phyloP scores from a whole-genome alignment of 306 rosid genomes.

The Abrus precatorius region DNA sequence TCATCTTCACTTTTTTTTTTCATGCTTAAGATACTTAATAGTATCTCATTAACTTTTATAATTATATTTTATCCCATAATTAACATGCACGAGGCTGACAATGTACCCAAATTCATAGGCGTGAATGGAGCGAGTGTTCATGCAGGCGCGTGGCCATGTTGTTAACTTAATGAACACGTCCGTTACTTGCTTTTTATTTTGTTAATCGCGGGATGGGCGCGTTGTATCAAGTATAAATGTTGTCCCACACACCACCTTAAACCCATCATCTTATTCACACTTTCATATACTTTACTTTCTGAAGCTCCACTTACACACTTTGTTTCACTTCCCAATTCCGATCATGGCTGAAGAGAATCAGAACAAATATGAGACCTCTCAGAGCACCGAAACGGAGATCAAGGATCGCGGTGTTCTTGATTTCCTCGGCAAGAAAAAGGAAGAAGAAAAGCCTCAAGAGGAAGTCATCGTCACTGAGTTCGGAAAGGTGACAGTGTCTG shows the following conservation, averaged over 20 bases:
- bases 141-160: slow-evolving; percentile 23
- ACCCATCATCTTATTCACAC: slow-evolving; percentile 19
- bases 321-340: background rate
- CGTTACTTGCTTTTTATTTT: slow-evolving; percentile 4
- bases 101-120: background rate
- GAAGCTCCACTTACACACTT: background rate
- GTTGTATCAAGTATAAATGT: slow-evolving; percentile 54
- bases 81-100: background rate
- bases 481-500: slow-evolving; percentile 56
- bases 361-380: slow-evolving; percentile 56
- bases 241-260: background rate
- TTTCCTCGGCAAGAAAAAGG: slow-evolving; percentile 67
- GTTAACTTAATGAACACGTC: slow-evolving; percentile 45
- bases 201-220: slow-evolving; percentile 51
- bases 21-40: background rate
- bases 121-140: slow-evolving; percentile 4
- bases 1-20: background rate
- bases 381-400: slow-evolving; percentile 54
- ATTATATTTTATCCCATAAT: too few species aligned
- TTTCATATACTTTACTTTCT: background rate
- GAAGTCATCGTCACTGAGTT: slow-evolving; percentile 52
- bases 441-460: slow-evolving; percentile 56
- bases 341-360: slow-evolving; percentile 77
- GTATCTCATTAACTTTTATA: background rate
- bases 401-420: slow-evolving; percentile 80